A percentile compares a stretch with the other conserved stretches of the same genome.
Evolutionary conservation across 73 alveolate genomes (phyloP).

Genomic region (Paramecium caudatum): DNA sequence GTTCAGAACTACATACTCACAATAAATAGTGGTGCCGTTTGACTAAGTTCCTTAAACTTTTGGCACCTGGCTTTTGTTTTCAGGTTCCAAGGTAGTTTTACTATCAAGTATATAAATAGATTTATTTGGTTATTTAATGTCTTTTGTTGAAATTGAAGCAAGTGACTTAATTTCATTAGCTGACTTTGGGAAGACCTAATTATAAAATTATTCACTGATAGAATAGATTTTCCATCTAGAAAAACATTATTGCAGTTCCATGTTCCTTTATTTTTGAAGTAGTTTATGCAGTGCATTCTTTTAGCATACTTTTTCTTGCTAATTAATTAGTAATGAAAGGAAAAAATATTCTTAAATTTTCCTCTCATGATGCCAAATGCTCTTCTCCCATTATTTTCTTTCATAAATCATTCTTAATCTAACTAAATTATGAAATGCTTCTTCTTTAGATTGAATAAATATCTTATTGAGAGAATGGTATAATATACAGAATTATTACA

Average conservation of each 20-base stretch:
- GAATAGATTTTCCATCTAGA: background rate
- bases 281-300: background rate
- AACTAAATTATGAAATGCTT: background rate
- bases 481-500: too few species aligned
- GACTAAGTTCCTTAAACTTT: background rate
- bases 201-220: constrained; percentile 19
- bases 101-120: background rate
- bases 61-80: background rate
- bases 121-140: background rate
- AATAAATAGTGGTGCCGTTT: background rate
- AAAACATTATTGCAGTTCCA: background rate
- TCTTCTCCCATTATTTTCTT: background rate
- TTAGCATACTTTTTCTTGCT: background rate
- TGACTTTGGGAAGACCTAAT: background rate
- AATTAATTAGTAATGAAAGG: background rate
- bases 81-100: background rate
- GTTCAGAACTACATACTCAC: constrained; percentile 28
- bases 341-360: background rate
- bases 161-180: background rate
- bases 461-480: too few species aligned
- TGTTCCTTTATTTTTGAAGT: background rate
- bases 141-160: background rate
- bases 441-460: background rate
- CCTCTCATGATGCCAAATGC: background rate
- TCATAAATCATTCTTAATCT: background rate